A percentile compares a stretch with the other conserved stretches of the same genome.
Conservation (phyloP, 1,284 basidiomycete species). For the Tetrapyrgos nigripes region DNA sequence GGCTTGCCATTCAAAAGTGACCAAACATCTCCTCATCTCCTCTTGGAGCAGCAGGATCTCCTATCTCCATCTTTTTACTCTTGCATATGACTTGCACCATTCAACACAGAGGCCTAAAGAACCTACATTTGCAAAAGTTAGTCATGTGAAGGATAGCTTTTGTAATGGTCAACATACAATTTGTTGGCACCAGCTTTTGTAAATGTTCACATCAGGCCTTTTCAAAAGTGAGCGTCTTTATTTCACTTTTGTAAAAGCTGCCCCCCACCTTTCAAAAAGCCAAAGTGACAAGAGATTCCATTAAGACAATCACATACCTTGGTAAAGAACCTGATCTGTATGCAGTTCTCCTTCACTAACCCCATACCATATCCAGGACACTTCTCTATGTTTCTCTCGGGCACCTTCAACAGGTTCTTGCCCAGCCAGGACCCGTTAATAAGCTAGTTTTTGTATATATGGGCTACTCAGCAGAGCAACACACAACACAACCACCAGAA, state of each 20-base stretch:
- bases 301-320: background rate
- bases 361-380: background rate
- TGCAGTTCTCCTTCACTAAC: background rate
- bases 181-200: no score
- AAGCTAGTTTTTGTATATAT: no score
- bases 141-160: no score
- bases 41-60: background rate
- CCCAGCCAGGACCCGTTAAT: background rate
- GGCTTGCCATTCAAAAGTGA: background rate
- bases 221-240: no score
- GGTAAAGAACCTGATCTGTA: background rate
- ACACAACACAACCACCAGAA: no score
- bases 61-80: background rate
- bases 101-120: background rate
- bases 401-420: background rate
- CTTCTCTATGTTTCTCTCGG: background rate
- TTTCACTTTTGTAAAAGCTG: no score
- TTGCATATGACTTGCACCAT: slow-evolving; percentile 7
- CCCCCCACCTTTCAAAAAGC: background rate
- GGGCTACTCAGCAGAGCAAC: no score
- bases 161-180: no score
- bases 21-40: slow-evolving; percentile 1
- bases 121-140: no score
- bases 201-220: no score
- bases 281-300: no score